Conservation (phyloP, 2,329 filamentous ascomycete genomes). For the Venturia pyrina region DNA sequence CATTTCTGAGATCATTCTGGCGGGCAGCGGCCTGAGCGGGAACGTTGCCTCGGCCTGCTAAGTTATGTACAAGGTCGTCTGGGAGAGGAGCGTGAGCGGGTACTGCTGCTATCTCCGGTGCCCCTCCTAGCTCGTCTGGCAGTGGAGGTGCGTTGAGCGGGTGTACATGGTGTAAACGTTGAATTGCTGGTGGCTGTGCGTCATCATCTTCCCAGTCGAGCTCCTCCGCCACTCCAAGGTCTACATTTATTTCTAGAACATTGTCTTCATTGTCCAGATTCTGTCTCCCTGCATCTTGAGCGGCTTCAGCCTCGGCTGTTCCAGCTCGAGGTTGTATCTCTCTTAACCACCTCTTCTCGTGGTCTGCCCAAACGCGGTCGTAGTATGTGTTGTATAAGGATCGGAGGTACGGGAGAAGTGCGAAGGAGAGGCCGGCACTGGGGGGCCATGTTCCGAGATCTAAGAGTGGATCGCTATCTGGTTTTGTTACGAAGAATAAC, state of each 20-base stretch:
- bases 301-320: slow-evolving; percentile 25
- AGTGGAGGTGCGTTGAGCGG: slow-evolving; percentile 25
- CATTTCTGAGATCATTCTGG: slow-evolving; percentile 19
- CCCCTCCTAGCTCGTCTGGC: slow-evolving; percentile 15
- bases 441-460: slow-evolving; percentile 56
- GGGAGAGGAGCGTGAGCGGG: slow-evolving; percentile 11
- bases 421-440: slow-evolving; percentile 54
- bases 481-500: slow-evolving; percentile 46
- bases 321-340: slow-evolving; percentile 48
- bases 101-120: slow-evolving; percentile 15
- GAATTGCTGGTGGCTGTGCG: slow-evolving; percentile 10
- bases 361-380: slow-evolving; percentile 45
- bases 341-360: slow-evolving; percentile 51
- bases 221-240: slow-evolving; percentile 30
- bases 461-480: slow-evolving; percentile 29
- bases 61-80: slow-evolving; percentile 7
- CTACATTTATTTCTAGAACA: slow-evolving; percentile 35
- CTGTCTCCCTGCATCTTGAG: slow-evolving; percentile 23
- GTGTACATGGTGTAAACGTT: slow-evolving; percentile 17
- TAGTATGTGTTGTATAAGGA: slow-evolving; percentile 55
- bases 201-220: slow-evolving; percentile 32
- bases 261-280: slow-evolving; percentile 28
- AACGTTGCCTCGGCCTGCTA: slow-evolving; percentile 17
- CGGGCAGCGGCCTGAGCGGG: slow-evolving; percentile 18
- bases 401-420: slow-evolving; percentile 55